A percentile compares a stretch with the other conserved stretches of the same genome.
phyloP scores from a whole-genome alignment of 2,329 filamentous ascomycete genomes.

The Alternaria infectoria region DNA sequence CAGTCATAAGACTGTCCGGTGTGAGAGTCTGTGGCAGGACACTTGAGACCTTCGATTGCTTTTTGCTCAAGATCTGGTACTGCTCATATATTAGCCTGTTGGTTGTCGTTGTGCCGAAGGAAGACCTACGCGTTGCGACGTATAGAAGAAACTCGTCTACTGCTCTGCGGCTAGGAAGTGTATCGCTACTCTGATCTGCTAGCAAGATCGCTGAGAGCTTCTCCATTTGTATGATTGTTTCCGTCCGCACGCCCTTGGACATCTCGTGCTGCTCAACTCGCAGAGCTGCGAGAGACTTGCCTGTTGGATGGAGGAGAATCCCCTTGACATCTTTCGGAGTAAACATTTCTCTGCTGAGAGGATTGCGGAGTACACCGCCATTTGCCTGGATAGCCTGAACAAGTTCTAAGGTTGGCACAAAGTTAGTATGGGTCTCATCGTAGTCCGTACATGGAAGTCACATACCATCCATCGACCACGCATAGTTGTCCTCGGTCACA shows the following conservation, averaged over 20 bases:
- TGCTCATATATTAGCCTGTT: conserved; percentile 6
- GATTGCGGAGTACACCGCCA: conserved; percentile 42
- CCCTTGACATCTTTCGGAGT: conserved; percentile 42
- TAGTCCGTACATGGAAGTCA: not conserved
- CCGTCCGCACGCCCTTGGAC: conserved; percentile 40
- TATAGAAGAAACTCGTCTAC: conserved; percentile 45
- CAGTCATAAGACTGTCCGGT: conserved; percentile 43
- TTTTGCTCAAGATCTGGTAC: conserved; percentile 38
- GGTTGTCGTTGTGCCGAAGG: not conserved
- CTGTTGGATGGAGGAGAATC: conserved; percentile 36
- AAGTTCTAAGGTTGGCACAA: conserved; percentile 36
- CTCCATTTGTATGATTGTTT: conserved; percentile 41
- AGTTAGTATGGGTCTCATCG: conserved; percentile 18
- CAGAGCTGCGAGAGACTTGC: conserved; percentile 35
- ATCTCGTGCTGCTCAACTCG: conserved; percentile 40
- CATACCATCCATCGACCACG: conserved; percentile 32
- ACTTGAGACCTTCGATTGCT: conserved; percentile 37
- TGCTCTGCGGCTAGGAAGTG: conserved; percentile 36
- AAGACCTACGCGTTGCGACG: conserved; percentile 37
- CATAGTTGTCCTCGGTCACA: conserved; percentile 50
- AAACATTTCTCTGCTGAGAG: conserved; percentile 44
- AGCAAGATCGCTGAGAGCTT: conserved; percentile 34
- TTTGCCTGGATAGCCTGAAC: conserved; percentile 40
- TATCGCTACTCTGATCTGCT: conserved; percentile 36
- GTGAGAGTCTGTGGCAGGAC: conserved; percentile 42